phyloP scores from a whole-genome alignment of 1,139 yeast genomes.

The Pichia sp. region DNA sequence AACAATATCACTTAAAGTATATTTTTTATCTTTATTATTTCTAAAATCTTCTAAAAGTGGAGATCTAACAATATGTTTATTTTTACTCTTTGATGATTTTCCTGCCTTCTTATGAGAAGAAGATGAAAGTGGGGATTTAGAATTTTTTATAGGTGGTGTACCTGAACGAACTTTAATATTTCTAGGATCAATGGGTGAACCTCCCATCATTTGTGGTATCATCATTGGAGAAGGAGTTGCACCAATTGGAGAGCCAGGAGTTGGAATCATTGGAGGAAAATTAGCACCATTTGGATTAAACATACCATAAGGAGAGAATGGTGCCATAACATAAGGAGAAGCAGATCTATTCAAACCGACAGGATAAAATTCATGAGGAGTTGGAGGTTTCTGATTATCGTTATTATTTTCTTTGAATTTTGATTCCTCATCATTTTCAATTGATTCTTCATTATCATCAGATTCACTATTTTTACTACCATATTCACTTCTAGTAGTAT shows the following conservation, averaged over 20 bases:
- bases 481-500: conserved; percentile 12
- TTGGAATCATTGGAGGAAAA: conserved; percentile 11
- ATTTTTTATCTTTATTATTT: conserved; percentile 56
- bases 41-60: conserved; percentile 86
- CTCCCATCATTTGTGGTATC: conserved; percentile 14
- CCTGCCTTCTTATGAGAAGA: not conserved
- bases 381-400: not conserved
- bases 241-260: conserved; percentile 22
- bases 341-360: conserved; percentile 23
- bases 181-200: conserved; percentile 8
- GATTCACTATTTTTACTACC: conserved; percentile 8
- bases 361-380: conserved; percentile 14
- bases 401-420: not conserved
- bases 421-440: not conserved
- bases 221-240: conserved; percentile 14
- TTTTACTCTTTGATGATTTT: conserved; percentile 14
- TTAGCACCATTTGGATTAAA: conserved; percentile 40
- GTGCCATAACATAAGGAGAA: conserved; percentile 37
- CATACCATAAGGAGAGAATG: conserved; percentile 37
- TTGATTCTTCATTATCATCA: not conserved
- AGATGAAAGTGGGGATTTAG: conserved; percentile 6
- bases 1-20: conserved; percentile 63
- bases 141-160: conserved; percentile 9
- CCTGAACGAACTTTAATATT: conserved; percentile 6
- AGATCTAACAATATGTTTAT: conserved; percentile 54